These are phyloP conservation scores for Nannizziopsis arthrosporioides DNA, from an alignment of 2,329 filamentous ascomycete species.

Conservation along the genomic window DNA sequence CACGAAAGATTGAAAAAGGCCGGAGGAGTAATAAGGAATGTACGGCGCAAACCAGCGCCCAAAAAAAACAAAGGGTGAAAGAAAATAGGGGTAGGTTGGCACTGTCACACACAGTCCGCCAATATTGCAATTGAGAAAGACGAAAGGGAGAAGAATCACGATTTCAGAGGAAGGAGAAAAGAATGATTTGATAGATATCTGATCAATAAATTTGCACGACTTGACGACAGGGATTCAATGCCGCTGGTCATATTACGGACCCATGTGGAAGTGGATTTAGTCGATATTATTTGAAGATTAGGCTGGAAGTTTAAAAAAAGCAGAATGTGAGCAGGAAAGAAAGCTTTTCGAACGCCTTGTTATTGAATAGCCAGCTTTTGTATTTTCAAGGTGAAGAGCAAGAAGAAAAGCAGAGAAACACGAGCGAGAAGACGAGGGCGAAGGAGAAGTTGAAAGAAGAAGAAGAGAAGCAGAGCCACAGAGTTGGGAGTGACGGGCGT, in stretches of 20 bases:
- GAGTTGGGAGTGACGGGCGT: not conserved
- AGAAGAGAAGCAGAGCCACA: not conserved
- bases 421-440: not conserved
- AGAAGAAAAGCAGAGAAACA: not conserved
- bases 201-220: slow-evolving; percentile 7
- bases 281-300: slow-evolving; percentile 2
- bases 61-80: not conserved
- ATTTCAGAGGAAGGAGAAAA: slow-evolving; percentile 3
- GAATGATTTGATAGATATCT: slow-evolving; percentile 8
- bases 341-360: not conserved
- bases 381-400: not conserved
- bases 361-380: slow-evolving; percentile 4
- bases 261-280: slow-evolving; percentile 9
- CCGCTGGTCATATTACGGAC: slow-evolving; percentile 3
- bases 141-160: not conserved
- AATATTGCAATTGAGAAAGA: slow-evolving; percentile 10
- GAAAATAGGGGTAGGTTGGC: not conserved
- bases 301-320: not conserved
- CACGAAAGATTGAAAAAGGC: not conserved
- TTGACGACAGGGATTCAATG: slow-evolving; percentile 7
- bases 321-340: not conserved
- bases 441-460: not conserved
- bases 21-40: slow-evolving; percentile 5
- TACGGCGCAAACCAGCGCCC: slow-evolving; percentile 8
- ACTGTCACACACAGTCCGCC: slow-evolving; percentile 7